phyloP scores from a whole-genome alignment of 169 alveolate genomes.

The Cytauxzoon felis region DNA sequence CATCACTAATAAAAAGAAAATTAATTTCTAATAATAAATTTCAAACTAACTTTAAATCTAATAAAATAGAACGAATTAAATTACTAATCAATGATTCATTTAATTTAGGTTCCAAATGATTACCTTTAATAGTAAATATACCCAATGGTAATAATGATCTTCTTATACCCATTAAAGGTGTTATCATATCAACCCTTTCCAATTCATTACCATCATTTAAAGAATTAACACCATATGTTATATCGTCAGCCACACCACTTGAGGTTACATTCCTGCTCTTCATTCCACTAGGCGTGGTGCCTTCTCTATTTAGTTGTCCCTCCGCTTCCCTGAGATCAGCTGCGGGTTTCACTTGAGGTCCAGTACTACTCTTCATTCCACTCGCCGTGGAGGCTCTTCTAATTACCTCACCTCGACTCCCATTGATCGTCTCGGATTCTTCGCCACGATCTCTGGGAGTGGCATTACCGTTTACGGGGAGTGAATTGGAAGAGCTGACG shows the following conservation, averaged over 20 bases:
- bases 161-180: not conserved
- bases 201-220: not conserved
- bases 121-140: not conserved
- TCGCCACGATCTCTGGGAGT: no score
- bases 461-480: no score
- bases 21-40: not conserved
- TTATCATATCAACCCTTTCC: not conserved
- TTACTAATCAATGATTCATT: conserved; percentile 2
- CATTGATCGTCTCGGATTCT: no score
- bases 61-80: not conserved
- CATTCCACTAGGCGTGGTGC: not conserved
- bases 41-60: conserved; percentile 6
- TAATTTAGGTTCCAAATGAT: not conserved
- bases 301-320: not conserved
- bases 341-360: no score
- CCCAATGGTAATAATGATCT: conserved; percentile 7
- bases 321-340: not conserved
- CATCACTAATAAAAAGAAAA: conserved; percentile 7
- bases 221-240: not conserved
- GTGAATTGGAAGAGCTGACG: no score
- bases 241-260: not conserved
- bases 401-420: no score
- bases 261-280: not conserved
- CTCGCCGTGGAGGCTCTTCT: no score
- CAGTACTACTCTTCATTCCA: no score